Base-by-base conservation (phyloP, 1,139 yeast genomes). In the Chernovozyma sophiae-reginae region DNA sequence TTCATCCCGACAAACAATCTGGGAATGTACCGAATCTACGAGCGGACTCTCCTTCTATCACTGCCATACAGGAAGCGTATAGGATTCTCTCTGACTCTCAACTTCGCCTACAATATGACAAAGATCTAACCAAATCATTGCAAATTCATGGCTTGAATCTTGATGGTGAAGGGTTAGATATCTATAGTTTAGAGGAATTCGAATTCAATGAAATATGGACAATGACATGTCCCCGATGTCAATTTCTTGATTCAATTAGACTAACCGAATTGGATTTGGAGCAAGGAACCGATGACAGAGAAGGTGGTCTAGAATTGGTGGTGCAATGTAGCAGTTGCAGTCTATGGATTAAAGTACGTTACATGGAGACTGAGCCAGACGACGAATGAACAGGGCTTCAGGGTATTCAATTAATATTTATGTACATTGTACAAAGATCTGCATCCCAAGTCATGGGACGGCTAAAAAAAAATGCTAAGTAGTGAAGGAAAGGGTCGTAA, bases 271-370 rank as follows among this genome's bases (percentile, higher is more conserved):
- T 60, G 1, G 85, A 83, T 40, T 62, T 89, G 35, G 55, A 65
- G 2, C 64, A 64, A 40, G 81, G 81, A 2, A 67, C 74, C 0
- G 48, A 51, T 1, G 78, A 72, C 39, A 77, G 75, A 2, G 59
- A 60, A 12, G 83, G 81, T 13, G 82, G 82, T 7, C 80, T 65
- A 43, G 85, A 82, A 44, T 72, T 89, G 3, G 68, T 84, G 7
- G 78, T 86, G 0, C 96, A 89, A 50, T 89, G 97, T 53, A 57
- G 64, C 11, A 80, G 86, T 27, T 89, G 97, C 53, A 84, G 95
- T 55, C 58, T 87, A 20, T 89, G 96, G 96, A 61, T 89, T 13
- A 78, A 79, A 37, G 89, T 89, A 2, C 72, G 70, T 43, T 85
- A 82, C 52, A 77, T 72, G 42, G 83, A 73, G 41, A 55, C 43